Conservation (phyloP, 2,329 filamentous ascomycete genomes). For the Amylocarpus encephaloides region DNA sequence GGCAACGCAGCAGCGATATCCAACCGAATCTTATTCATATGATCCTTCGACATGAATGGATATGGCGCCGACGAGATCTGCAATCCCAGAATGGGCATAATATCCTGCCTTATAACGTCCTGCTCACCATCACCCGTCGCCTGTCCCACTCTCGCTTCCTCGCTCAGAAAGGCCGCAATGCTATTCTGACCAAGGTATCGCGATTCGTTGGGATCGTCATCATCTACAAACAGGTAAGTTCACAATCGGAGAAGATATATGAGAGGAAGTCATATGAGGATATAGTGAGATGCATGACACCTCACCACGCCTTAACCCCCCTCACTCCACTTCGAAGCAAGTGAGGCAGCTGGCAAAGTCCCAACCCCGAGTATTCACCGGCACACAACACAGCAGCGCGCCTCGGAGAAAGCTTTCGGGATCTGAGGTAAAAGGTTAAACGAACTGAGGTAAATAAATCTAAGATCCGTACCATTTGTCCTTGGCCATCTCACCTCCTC, state of each 20-base stretch:
- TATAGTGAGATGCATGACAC: no score
- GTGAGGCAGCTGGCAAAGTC: background rate
- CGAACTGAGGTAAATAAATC: no score
- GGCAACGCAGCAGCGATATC: slow-evolving; percentile 58
- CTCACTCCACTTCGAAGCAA: background rate
- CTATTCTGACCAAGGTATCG: slow-evolving; percentile 62
- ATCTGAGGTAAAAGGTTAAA: background rate
- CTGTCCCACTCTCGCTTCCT: slow-evolving; percentile 46
- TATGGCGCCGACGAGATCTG: slow-evolving; percentile 58
- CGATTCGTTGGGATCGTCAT: slow-evolving; percentile 49
- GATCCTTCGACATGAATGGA: slow-evolving; percentile 58
- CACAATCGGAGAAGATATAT: no score
- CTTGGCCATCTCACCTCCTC: slow-evolving; percentile 30
- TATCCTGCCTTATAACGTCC: slow-evolving; percentile 51
- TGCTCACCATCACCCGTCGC: slow-evolving; percentile 43
- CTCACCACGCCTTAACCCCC: no score
- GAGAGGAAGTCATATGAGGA: no score
- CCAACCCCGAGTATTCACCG: slow-evolving; percentile 9
- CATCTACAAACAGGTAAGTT: slow-evolving; percentile 33
- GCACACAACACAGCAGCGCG: background rate
- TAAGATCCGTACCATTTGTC: slow-evolving; percentile 24
- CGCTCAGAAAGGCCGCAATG: slow-evolving; percentile 58
- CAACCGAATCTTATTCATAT: slow-evolving; percentile 52
- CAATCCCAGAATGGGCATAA: slow-evolving; percentile 58
- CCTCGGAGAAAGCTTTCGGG: background rate